Percentiles rank a stretch among this genome's conserved stretches.
Evolutionary conservation across 2,329 filamentous ascomycete species (phyloP).

Genomic region (Penicillium thymicola): DNA sequence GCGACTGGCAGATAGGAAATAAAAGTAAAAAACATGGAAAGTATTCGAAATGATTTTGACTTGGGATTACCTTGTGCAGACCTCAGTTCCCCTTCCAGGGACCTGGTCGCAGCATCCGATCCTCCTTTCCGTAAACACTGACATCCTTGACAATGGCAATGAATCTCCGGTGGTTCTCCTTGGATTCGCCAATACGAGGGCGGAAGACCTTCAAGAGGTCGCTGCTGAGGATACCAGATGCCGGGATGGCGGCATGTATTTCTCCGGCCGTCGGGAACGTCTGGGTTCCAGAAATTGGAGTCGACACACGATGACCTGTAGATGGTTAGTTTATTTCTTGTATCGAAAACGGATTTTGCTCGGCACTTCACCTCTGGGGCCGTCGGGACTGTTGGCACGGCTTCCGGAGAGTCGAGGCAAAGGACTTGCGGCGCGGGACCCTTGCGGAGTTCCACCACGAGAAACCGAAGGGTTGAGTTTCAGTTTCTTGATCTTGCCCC

Average conservation of each 20-base stretch:
- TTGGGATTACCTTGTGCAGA: background rate
- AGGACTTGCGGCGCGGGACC: conserved; percentile 50
- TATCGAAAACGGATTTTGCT: background rate
- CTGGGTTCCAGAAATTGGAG: conserved; percentile 26
- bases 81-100: conserved; percentile 29
- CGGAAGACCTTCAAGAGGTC: conserved; percentile 46
- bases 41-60: background rate
- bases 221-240: conserved; percentile 43
- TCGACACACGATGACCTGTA: conserved; percentile 29
- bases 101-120: conserved; percentile 41
- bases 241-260: conserved; percentile 47
- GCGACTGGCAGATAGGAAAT: background rate
- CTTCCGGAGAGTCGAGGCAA: conserved; percentile 34
- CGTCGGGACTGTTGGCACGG: conserved; percentile 42
- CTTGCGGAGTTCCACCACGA: conserved; percentile 44
- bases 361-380: conserved; percentile 16
- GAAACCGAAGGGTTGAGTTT: conserved; percentile 44
- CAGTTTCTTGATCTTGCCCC: conserved; percentile 47
- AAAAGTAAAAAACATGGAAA: background rate
- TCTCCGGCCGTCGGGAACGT: conserved; percentile 47
- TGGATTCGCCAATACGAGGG: conserved; percentile 41
- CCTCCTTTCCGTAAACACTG: conserved; percentile 43
- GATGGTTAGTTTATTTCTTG: conserved; percentile 1
- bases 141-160: conserved; percentile 46
- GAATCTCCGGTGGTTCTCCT: conserved; percentile 42